Evolutionary conservation across 1,139 yeast species (phyloP), one percentile per base, ranked within the genome.

Genomic region (Geotrichum restrictum): DNA sequence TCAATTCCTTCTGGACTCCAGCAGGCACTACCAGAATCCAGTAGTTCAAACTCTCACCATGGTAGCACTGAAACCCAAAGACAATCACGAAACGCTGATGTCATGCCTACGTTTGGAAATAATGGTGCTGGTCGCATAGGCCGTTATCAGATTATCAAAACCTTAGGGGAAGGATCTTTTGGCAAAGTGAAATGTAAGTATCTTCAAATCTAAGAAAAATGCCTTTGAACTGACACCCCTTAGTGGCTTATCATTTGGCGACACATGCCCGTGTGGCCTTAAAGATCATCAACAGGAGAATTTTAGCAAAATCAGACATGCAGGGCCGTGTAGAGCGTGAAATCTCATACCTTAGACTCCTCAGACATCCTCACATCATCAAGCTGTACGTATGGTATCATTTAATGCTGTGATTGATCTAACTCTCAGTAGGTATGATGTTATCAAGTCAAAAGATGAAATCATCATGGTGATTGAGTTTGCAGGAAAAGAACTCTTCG

Each of bases 381-480:
- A 93, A 93, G 70, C 77, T 93, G 56, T 45, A 45, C 11, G 48
- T 45, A 22, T 22, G n/a, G n/a, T 31, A 6, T 29, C 19, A 5
- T 43, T n/a, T 27, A 11, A 6, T 27, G 10, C 10, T 2, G 7
- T 10, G 7, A 6, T n/a, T 16, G 14, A 8, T 7, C 37, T 27
- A 27, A 42, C 39, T 18, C 13, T 14, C 21, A 32, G 11, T 45
- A 45, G 48, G 6, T 93, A 91, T 71, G 98, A 93, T 69, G 98
- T 93, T 50, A 93, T 93, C 68, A 93, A 93, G 69, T 86, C 95
- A 38, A 88, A 88, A 64, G 97, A 93, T 63, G 98, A 93, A 64
- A 93, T 93, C 62, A 88, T 93, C 64, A 93, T 93, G 98, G 98
- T 94, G 34, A 91, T 93, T 65, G 98, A 93, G 69, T 93, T 80